These are phyloP conservation scores for Quercus tomentella DNA, from an alignment of 331 rosid genomes.

Conservation along the genomic window DNA sequence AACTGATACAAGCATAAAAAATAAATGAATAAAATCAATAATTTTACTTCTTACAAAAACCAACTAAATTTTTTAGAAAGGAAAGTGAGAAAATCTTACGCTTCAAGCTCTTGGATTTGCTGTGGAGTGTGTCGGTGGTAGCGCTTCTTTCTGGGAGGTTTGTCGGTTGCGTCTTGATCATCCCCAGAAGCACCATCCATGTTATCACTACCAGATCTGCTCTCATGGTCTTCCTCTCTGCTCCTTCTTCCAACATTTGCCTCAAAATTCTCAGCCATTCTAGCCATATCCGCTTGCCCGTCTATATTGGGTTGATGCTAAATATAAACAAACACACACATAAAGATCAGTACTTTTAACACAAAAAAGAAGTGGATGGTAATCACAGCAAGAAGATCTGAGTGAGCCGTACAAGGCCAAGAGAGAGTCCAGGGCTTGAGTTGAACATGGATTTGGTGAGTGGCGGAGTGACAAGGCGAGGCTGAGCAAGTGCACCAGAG, in stretches of 20 bases:
- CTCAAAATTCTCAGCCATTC: conserved; percentile 65
- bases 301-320: conserved; percentile 67
- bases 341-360: background rate
- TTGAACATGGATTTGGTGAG: conserved; percentile 84
- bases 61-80: too few species aligned
- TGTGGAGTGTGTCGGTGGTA: conserved; percentile 99
- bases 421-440: conserved; percentile 84
- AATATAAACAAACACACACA: background rate
- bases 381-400: background rate
- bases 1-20: conserved; percentile 27
- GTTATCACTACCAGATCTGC: conserved; percentile 96
- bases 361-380: background rate
- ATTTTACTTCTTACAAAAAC: background rate
- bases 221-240: conserved; percentile 79
- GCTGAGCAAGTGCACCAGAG: conserved; percentile 67
- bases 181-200: conserved; percentile 92
- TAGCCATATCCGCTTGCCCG: conserved; percentile 58
- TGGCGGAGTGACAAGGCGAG: conserved; percentile 59
- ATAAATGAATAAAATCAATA: background rate
- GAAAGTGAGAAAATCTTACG: conserved; percentile 31
- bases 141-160: conserved; percentile 80
- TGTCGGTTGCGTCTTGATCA: conserved; percentile 82
- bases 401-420: conserved; percentile 66
- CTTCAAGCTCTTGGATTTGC: conserved; percentile 97
- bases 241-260: conserved; percentile 51